Base-by-base conservation (phyloP, 257 asterid species). In the Linderniella brevidens region DNA sequence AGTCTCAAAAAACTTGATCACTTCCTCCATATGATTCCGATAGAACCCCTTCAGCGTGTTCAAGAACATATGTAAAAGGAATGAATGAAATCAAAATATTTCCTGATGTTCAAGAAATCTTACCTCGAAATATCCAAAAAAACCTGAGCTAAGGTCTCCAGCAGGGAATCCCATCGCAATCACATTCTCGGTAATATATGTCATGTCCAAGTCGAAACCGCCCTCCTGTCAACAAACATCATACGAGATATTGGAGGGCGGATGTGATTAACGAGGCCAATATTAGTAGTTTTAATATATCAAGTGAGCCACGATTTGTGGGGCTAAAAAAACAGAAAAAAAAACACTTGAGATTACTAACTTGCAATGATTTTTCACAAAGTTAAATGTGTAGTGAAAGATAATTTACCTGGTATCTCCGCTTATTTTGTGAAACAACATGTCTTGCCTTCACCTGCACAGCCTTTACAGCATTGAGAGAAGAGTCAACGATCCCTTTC, bases 101-200 rank as follows among this genome's bases (percentile, higher is more conserved):
- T 50, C 52, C 37, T 32, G 46, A 14, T 65, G 18, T 48, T 38
- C 50, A 54, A 29, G 37, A 35, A 55, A 44, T 8, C 39, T 73
- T 69, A 84, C 98, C 95, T 88, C 95, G 54, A 88, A 82, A 74
- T 66, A 88, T 52, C 98, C 95, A 55, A 88, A 88, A 54, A 88
- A 69, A 19, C 98, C 94, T 65, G 98, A 88, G 72, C 98, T 88
- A 68, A 78, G 63, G 57, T 88, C 98, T 51, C 98, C 95, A 55
- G 94, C 94, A 58, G 98, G 98, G 66, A 88, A 88, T 38, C 98
- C 98, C 98, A 88, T 88, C 20, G 98, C 98, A 65, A 88, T 80
- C 57, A 79, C 73, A 62, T 88, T 88, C 77, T 80, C 93, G 54
- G 94, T 78, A 60, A 88, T 88, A 65, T 88, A 88, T 64, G 98